Evolutionary conservation across 805 yeast genomes (phyloP), one percentile per base, ranked within the genome.

Genomic region (Candida caryicola): DNA sequence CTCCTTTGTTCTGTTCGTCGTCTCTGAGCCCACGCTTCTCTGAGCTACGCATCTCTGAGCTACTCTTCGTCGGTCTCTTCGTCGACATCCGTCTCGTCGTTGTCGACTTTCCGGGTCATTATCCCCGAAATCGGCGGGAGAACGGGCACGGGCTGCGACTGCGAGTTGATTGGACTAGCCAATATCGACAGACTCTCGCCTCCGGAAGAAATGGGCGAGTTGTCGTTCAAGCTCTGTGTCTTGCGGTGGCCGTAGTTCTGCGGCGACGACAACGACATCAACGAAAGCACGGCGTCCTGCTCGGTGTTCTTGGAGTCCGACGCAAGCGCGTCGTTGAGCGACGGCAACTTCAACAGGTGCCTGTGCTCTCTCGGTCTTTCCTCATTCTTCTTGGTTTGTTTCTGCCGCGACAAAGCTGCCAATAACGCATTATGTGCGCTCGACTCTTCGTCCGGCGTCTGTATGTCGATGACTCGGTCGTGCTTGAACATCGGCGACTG

Each of bases 261-360:
- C 2, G 82, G 81, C 1, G 80, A 73, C 5, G 81, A 68, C 29
- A 77, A 60, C 27, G 79, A 73, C 70, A 77, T 77, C 36, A 77
- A 60, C 16, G 81, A 74, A 51, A 71, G 59, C 8, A 77, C 71
- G 5, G 82, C 82, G 34, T 76, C 81, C 48, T 76, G 76, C 44
- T 77, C 82, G 33, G 59, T 54, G 14, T 14, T 12, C 15, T 17
- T 23, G 12, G 16, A 23, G n/a, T 26, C 19, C 8, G 33, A 23
- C 15, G 26, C 36, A 29, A 57, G 40, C 2, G 62, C 59, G 5
- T 60, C 47, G 33, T 58, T 61, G 13, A 61, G 43, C 7, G 67
- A 63, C 5, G 67, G 68, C 13, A 60, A 44, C n/a, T 29, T 18
- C 25, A 21, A 21, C 25, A 21, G 25, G 10, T 21, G 9, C 25